phyloP scores from a whole-genome alignment of 371 early-diverging fungal genomes.

The Lichtheimia ornata region DNA sequence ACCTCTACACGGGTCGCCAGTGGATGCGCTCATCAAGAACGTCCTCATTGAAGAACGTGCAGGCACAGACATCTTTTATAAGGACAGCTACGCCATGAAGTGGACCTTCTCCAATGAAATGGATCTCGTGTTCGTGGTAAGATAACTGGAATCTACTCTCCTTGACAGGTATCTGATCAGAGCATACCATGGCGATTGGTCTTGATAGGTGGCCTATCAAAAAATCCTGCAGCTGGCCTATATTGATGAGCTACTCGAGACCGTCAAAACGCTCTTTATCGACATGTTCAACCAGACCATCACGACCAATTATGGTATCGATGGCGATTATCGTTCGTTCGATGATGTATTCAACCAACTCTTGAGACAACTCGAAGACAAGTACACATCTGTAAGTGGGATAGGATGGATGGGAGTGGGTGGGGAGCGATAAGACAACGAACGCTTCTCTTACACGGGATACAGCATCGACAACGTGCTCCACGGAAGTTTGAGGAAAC shows the following conservation, averaged over 20 bases:
- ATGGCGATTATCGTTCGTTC: slow-evolving; percentile 34
- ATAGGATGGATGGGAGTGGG: background rate
- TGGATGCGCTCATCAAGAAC: slow-evolving; percentile 74
- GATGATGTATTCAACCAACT: slow-evolving; percentile 43
- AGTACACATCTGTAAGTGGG: slow-evolving; percentile 22
- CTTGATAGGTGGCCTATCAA: slow-evolving; percentile 80
- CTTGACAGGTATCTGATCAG: too few relatives aligned
- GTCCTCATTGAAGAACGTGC: slow-evolving; percentile 81
- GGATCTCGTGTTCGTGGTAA: slow-evolving; percentile 87
- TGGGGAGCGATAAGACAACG: too few relatives aligned
- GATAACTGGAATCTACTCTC: slow-evolving; percentile 4
- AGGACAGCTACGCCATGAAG: slow-evolving; percentile 73
- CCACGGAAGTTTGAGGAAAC: slow-evolving; percentile 87
- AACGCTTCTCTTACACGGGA: background rate
- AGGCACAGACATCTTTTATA: slow-evolving; percentile 56
- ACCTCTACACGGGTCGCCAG: slow-evolving; percentile 58
- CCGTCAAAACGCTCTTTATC: slow-evolving; percentile 55
- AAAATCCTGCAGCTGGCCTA: slow-evolving; percentile 86
- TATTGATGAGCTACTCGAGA: slow-evolving; percentile 82
- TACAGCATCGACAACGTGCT: slow-evolving; percentile 45
- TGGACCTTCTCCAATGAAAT: slow-evolving; percentile 88
- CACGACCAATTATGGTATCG: slow-evolving; percentile 13
- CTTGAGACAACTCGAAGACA: slow-evolving; percentile 45
- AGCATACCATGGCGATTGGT: too few relatives aligned
- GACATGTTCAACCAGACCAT: slow-evolving; percentile 22